A percentile compares a stretch with the other conserved stretches of the same genome.
These are phyloP conservation scores for Auriculariales sp. DNA, from an alignment of 768 basidiomycete species.

Conservation along the genomic window DNA sequence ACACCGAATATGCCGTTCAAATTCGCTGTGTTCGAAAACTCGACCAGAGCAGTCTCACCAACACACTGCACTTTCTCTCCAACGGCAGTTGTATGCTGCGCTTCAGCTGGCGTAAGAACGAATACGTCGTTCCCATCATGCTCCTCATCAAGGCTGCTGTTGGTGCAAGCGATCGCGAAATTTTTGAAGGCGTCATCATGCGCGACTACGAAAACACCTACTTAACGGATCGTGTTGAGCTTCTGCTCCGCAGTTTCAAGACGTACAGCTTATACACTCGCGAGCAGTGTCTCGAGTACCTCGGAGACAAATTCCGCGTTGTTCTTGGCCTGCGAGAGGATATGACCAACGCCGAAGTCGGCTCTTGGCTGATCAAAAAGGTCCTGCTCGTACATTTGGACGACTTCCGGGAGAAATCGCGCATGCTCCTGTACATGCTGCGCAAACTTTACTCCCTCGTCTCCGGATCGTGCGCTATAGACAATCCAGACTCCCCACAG, in stretches of 20 bases:
- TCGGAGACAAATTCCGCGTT: constrained; percentile 93
- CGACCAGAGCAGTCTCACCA: constrained; percentile 88
- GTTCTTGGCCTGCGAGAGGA: constrained; percentile 86
- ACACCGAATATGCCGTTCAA: constrained; percentile 87
- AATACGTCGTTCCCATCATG: constrained; percentile 97
- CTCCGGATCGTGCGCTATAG: constrained; percentile 76
- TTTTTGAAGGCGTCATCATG: constrained; percentile 94
- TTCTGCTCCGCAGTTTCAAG: constrained; percentile 90
- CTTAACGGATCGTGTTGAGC: constrained; percentile 90
- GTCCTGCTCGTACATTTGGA: constrained; percentile 83
- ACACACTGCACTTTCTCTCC: constrained; percentile 93
- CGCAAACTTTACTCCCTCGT: constrained; percentile 88
- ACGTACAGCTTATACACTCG: constrained; percentile 78
- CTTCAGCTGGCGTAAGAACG: constrained; percentile 94
- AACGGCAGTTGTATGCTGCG: constrained; percentile 95
- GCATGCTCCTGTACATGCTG: constrained; percentile 95
- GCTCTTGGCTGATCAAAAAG: constrained; percentile 69
- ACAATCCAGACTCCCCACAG: constrained; percentile 98
- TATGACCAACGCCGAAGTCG: constrained; percentile 72
- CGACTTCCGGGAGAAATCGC: constrained; percentile 82
- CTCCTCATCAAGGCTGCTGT: constrained; percentile 88
- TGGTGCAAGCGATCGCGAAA: constrained; percentile 84
- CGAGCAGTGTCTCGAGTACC: constrained; percentile 82
- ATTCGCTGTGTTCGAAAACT: constrained; percentile 79
- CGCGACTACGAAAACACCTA: constrained; percentile 95